Percentiles rank a stretch among this genome's conserved stretches.
phyloP scores from a whole-genome alignment of 2,329 filamentous ascomycete species.

The Metarhizium rileyi region DNA sequence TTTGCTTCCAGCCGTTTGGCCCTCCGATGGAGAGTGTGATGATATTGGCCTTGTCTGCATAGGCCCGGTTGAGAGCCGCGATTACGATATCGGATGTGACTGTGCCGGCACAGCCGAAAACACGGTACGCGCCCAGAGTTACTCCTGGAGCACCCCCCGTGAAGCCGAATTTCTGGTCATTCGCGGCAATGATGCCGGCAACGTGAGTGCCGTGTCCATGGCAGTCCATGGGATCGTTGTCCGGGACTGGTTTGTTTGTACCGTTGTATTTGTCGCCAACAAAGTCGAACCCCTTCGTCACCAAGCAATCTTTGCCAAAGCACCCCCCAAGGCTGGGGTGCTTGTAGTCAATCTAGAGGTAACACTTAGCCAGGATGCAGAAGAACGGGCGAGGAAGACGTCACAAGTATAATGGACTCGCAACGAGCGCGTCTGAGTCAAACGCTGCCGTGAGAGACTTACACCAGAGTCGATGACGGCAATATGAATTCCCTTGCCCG shows the following conservation, averaged over 20 bases:
- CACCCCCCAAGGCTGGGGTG: conserved; percentile 56
- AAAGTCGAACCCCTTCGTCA: conserved; percentile 46
- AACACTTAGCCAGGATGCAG: conserved; percentile 15
- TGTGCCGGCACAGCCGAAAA: conserved; percentile 12
- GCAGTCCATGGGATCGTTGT: conserved; percentile 45
- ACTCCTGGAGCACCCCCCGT: conserved; percentile 5
- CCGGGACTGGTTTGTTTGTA: conserved; percentile 29
- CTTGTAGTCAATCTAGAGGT: conserved; percentile 45
- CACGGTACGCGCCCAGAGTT: conserved; percentile 3
- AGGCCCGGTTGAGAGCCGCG: conserved; percentile 43
- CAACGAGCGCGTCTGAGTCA: background rate
- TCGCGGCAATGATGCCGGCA: conserved; percentile 16
- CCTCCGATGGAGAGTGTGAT: conserved; percentile 16
- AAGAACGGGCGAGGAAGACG: no score
- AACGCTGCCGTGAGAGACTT: conserved; percentile 24
- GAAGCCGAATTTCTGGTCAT: conserved; percentile 2
- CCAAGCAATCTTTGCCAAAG: conserved; percentile 49
- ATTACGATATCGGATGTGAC: conserved; percentile 38
- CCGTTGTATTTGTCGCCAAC: conserved; percentile 45
- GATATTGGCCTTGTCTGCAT: conserved; percentile 33
- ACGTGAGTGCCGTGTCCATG: conserved; percentile 27
- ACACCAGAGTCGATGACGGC: conserved; percentile 15
- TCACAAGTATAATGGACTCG: background rate
- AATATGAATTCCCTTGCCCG: conserved; percentile 10
- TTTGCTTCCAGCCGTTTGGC: conserved; percentile 18